phyloP scores from a whole-genome alignment of 306 rosid genomes.

The Hylodesmum podocarpum region DNA sequence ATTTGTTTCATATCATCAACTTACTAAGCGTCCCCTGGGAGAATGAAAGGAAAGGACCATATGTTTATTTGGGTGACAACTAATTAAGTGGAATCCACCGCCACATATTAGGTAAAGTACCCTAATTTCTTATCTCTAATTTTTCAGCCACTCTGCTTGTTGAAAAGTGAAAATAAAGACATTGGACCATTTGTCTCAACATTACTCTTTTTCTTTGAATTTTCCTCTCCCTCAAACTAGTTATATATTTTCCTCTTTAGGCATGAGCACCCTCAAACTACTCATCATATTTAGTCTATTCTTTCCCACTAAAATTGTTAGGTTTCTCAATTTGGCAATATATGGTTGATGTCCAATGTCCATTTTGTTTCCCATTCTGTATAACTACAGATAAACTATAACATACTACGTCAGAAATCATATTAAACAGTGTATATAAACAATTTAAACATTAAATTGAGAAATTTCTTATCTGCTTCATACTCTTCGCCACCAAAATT shows the following conservation, averaged over 20 bases:
- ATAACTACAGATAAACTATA: not conserved
- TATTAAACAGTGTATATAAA: not conserved
- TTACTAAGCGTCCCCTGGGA: not conserved
- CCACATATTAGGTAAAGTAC: conserved; percentile 30
- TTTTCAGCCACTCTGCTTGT: conserved; percentile 17
- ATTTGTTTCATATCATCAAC: not conserved
- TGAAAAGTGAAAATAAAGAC: not conserved
- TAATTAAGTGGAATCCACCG: conserved; percentile 35
- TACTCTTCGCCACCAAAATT: not conserved
- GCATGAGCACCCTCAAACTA: not conserved
- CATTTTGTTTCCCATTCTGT: not conserved
- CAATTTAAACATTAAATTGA: not conserved
- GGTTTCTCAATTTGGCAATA: conserved; percentile 3
- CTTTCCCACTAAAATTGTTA: conserved; percentile 18
- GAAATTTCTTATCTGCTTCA: not conserved
- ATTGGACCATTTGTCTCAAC: not conserved
- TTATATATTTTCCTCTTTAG: too few relatives aligned
- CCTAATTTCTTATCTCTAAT: not conserved
- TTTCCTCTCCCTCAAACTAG: too few relatives aligned
- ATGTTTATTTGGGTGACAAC: not conserved
- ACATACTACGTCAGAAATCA: conserved; percentile 9
- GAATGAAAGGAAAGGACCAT: conserved; percentile 12
- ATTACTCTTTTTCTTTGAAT: conserved; percentile 1
- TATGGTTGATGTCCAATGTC: conserved; percentile 11
- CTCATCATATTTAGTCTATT: conserved; percentile 1